Conservation (phyloP, 2,329 filamentous ascomycete genomes). For the Drechmeria coniospora region DNA sequence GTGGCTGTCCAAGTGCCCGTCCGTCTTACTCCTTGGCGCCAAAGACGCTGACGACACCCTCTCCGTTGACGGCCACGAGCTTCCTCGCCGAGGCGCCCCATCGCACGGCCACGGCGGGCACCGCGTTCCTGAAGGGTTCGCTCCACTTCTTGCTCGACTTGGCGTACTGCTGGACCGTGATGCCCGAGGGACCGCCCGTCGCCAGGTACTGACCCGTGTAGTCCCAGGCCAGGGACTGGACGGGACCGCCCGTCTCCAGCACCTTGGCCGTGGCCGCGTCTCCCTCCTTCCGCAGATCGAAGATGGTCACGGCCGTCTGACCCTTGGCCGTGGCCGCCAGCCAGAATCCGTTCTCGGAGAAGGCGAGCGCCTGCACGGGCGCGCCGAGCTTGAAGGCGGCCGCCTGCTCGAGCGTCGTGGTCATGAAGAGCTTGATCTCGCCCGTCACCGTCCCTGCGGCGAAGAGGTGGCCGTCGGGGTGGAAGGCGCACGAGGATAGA, state of each 20-base stretch:
- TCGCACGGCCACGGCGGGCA: constrained; percentile 54
- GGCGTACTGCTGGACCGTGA: constrained; percentile 78
- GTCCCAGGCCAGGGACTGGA: constrained; percentile 73
- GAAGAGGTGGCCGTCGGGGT: constrained; percentile 91
- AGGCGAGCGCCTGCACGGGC: constrained; percentile 60
- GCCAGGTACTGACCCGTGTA: constrained; percentile 90
- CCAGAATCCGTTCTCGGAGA: constrained; percentile 97
- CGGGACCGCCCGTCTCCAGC: constrained; percentile 68
- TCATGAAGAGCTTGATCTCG: constrained; percentile 78
- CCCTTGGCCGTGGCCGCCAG: constrained; percentile 69
- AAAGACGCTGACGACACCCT: constrained; percentile 63
- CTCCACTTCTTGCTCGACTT: constrained; percentile 83
- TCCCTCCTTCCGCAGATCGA: constrained; percentile 84
- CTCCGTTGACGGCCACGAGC: constrained; percentile 57
- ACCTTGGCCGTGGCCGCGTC: constrained; percentile 67
- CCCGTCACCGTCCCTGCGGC: constrained; percentile 68
- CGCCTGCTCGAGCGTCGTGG: constrained; percentile 61
- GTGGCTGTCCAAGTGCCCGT: neutral
- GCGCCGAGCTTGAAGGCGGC: constrained; percentile 56
- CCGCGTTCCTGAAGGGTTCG: constrained; percentile 64
- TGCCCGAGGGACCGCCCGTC: constrained; percentile 60
- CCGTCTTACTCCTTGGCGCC: constrained; percentile 31
- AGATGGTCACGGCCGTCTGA: constrained; percentile 67
- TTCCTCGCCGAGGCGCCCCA: constrained; percentile 68
- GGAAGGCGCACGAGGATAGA: constrained; percentile 68